Evolutionary conservation across 2,329 filamentous ascomycete genomes (phyloP), one percentile per base, ranked within the genome.

Genomic region (Sporothrix dimorphospora): DNA sequence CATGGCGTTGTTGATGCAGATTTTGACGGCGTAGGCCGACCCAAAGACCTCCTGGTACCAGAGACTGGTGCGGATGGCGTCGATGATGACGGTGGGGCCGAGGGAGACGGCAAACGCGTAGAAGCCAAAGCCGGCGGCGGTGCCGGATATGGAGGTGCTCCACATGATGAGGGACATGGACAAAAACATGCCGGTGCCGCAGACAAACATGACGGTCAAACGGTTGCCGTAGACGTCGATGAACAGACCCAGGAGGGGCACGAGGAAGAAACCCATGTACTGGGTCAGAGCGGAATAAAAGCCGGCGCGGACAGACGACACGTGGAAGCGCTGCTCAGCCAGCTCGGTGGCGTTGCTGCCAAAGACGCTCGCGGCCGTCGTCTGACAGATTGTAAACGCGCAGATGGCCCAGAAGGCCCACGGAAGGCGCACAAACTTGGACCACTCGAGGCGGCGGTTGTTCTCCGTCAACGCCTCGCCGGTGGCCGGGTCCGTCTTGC

Each of bases 1-100:
- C 86, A 89, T 89, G 40, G 84, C 85, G 77, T 90, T 90, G 76
- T 90, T 90, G 76, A 89, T 86, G 27, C 86, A 86, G 47, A 90
- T 85, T 72, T 90, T 90, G 71, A 89, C 78, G 0, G 87, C 83
- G 73, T 90, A 90, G 0, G 85, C 89, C 0, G 87, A 85, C 0
- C 88, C 88, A 72, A 90, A 90, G 85, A 87, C 73, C n/a, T 69
- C 69, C 27, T 70, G 73, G 27, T 74, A 73, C 72, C 72, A 89
- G 78, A 90, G 85, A 0, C 84, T 83, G 0, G 88, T 89, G 19
- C 89, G 86, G 34, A 90, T 88, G 27, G 85, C 82, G 76, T 90
- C 88, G 69, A 90, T 89, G 72, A 90, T 87, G 3, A 85, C 81
- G 0, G 87, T 88, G 0, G 88, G 87, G 0, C 88, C 88, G 1